Evolutionary conservation across 2,329 filamentous ascomycete genomes (phyloP), one percentile per base, ranked within the genome.

Genomic region (Xylariaceae sp.): DNA sequence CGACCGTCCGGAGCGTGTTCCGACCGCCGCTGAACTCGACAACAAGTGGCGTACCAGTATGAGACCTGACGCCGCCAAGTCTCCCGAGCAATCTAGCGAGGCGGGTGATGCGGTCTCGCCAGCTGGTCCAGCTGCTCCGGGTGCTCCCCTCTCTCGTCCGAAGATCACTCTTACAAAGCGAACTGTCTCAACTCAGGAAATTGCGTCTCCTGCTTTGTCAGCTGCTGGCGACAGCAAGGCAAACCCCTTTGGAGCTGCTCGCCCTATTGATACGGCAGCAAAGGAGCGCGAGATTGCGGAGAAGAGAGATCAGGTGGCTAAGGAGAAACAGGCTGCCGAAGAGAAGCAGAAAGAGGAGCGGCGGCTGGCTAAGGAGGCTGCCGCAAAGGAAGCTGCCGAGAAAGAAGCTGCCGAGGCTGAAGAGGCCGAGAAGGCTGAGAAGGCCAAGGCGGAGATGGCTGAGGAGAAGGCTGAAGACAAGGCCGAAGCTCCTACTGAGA

Each of bases 31-130:
- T 31, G 92, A 98, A 40, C 77, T 85, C 54, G 92, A 96, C 58
- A 93, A 80, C 64, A 80, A 94, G 63, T 98, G 92, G 92, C 83
- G 92, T 51, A 71, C 74, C 46, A 84, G 75, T 61, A 96, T 96
- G 89, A 83, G 79, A 47, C 86, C 90, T n/a, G 89, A 93, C 51
- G 62, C 71, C 22, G 63, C 61, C 31, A 76, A 77, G 58, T 78
- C 81, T 10, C 72, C 80, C 15, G 73, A 72, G 24, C 70, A 75
- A 39, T 81, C 80, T 23, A 82, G 80, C 33, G 83, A 92, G 39
- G 74, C 76, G 38, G 88, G 80, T 55, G 77, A 81, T 47, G 83
- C 85, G 5, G 79, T 85, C 16, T 86, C 88, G 30, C 78, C 80
- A 12, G 73, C 79, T 28, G 59, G 65, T 6, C 51, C 65, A 13